Conservation (phyloP, 306 rosid species). For the Gleditsia sinensis region DNA sequence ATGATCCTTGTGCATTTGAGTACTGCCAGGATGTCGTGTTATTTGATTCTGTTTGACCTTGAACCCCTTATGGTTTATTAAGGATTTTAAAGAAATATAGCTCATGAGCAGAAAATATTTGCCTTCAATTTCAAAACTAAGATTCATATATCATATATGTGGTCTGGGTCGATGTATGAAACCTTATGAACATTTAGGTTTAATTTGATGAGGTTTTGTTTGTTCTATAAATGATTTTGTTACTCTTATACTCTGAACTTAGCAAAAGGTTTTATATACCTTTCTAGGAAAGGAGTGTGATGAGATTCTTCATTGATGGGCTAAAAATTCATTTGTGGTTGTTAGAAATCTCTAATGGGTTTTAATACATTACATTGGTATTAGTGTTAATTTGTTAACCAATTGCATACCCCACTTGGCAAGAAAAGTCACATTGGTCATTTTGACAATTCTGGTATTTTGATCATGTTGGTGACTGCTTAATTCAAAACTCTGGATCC, state of each 20-base stretch:
- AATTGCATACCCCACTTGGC: neutral
- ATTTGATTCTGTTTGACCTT: too few relatives aligned
- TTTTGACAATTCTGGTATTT: neutral
- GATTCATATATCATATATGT: neutral
- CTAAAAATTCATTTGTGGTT: neutral
- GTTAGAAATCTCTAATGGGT: too few relatives aligned
- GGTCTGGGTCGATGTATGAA: neutral
- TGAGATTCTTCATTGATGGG: neutral
- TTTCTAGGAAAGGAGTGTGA: neutral
- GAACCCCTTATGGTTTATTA: too few relatives aligned
- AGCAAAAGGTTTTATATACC: neutral
- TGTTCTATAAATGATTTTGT: neutral
- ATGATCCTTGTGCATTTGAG: too few relatives aligned
- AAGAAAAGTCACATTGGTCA: neutral
- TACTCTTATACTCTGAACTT: neutral
- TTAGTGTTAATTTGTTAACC: neutral
- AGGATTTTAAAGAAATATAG: too few relatives aligned
- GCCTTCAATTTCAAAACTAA: neutral
- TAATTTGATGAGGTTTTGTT: slow-evolving; percentile 1
- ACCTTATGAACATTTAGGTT: slow-evolving; percentile 1
- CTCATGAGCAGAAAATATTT: too few relatives aligned
- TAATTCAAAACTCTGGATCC: too few relatives aligned
- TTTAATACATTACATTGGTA: neutral
- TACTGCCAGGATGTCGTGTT: too few relatives aligned
- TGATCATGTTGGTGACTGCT: neutral